phyloP scores from a whole-genome alignment of 345 rosid species.

The Camelina hispida region DNA sequence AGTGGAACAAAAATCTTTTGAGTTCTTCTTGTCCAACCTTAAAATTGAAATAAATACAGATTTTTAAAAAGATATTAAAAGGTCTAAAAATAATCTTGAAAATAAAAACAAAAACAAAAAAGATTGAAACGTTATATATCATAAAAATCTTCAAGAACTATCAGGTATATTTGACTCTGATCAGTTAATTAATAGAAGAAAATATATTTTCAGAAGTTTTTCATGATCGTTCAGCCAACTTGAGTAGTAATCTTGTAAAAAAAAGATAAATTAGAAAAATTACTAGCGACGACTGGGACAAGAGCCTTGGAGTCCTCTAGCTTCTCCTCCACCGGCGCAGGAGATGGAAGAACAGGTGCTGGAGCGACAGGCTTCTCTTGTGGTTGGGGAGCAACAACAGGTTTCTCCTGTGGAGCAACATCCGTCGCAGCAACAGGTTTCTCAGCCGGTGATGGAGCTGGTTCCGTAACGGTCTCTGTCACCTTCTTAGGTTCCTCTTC shows the following conservation, averaged over 20 bases:
- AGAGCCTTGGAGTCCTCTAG: constrained; percentile 38
- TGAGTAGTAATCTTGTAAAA: not conserved
- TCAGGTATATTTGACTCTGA: not conserved
- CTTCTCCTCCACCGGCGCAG: constrained; percentile 35
- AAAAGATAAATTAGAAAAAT: not conserved
- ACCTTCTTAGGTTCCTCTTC: constrained; percentile 33
- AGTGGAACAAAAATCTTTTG: not conserved
- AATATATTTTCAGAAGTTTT: not conserved
- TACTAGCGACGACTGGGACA: constrained; percentile 39
- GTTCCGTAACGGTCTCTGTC: constrained; percentile 35
- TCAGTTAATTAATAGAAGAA: not conserved
- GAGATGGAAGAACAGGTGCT: constrained; percentile 34
- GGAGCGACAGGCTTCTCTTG: constrained; percentile 34
- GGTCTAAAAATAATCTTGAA: not conserved
- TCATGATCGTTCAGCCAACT: not conserved
- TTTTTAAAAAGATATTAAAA: not conserved
- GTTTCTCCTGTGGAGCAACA: constrained; percentile 30
- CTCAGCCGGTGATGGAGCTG: constrained; percentile 33
- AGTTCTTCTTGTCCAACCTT: not conserved
- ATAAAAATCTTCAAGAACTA: not conserved
- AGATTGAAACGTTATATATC: not conserved
- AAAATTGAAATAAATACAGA: not conserved
- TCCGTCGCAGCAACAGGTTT: constrained; percentile 10
- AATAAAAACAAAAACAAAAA: not conserved
- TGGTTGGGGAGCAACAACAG: constrained; percentile 4